A percentile compares a stretch with the other conserved stretches of the same genome.
Evolutionary conservation across 1,139 yeast genomes (phyloP).

Genomic region (Kluyveromyces sp.): DNA sequence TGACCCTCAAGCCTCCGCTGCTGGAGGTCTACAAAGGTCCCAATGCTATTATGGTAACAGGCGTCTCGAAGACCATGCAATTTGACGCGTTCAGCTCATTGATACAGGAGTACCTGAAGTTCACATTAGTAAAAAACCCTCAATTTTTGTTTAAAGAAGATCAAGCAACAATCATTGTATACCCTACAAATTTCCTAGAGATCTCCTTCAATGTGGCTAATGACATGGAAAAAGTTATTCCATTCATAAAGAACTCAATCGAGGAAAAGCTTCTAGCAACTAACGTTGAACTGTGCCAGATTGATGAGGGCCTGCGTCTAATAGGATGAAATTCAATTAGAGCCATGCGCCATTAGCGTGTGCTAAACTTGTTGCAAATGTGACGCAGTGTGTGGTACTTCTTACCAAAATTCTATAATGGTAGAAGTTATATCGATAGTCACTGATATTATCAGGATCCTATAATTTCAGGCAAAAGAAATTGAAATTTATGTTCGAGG

Average conservation of each 20-base stretch:
- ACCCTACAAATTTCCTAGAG: conserved; percentile 32
- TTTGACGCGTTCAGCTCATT: conserved; percentile 39
- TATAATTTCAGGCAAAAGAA: neutral
- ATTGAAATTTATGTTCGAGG: too few species aligned
- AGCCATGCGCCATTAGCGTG: too few species aligned
- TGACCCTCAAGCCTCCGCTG: conserved; percentile 8
- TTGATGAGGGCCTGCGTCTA: conserved; percentile 17
- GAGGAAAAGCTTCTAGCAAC: conserved; percentile 27
- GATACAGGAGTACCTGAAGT: conserved; percentile 14
- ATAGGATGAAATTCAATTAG: neutral
- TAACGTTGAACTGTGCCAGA: conserved; percentile 22
- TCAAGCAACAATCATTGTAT: conserved; percentile 41
- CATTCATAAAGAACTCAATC: conserved; percentile 19
- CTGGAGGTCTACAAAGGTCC: conserved; percentile 12
- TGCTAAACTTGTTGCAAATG: too few species aligned
- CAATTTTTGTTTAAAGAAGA: conserved; percentile 34
- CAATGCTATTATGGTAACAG: conserved; percentile 51
- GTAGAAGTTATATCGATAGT: neutral
- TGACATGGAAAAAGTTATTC: conserved; percentile 25
- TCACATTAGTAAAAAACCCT: conserved; percentile 24
- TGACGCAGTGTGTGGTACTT: too few species aligned
- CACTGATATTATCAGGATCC: neutral
- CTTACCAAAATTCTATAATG: too few species aligned
- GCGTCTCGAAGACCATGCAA: conserved; percentile 49
- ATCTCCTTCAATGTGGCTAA: conserved; percentile 24